Evolutionary conservation across 2,329 filamentous ascomycete species (phyloP).

Genomic region (Hymenoscyphus occultus): DNA sequence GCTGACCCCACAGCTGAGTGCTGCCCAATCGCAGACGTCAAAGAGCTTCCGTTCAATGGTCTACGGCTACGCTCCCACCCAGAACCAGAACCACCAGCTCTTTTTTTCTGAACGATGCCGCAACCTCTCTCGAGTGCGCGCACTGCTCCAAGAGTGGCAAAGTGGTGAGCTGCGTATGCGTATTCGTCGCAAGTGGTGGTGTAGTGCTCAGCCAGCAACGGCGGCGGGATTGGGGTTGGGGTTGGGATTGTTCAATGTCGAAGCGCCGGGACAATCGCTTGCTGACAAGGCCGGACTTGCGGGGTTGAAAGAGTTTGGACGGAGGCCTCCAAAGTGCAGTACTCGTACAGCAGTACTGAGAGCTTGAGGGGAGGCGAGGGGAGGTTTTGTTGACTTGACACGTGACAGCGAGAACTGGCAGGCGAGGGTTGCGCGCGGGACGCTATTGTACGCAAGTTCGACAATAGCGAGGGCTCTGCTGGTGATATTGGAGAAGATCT

Average conservation of each 20-base stretch:
- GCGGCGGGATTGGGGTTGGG: conserved; percentile 5
- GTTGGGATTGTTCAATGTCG: conserved; percentile 9
- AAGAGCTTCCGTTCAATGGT: conserved; percentile 11
- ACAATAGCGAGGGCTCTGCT: neutral
- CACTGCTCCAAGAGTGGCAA: neutral
- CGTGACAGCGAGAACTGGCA: neutral
- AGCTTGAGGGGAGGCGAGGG: neutral
- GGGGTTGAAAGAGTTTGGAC: neutral
- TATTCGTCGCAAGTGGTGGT: neutral
- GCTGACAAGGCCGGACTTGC: neutral
- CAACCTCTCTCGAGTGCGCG: neutral
- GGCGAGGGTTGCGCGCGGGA: neutral
- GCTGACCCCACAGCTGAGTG: conserved; percentile 23
- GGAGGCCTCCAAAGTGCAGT: neutral
- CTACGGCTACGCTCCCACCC: neutral
- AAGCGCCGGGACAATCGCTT: neutral
- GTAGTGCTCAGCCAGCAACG: neutral
- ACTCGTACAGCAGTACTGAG: no score
- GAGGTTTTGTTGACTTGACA: conserved; percentile 1
- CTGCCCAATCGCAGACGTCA: conserved; percentile 24
- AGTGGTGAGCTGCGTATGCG: neutral
- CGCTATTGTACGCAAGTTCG: neutral
- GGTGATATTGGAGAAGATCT: neutral
- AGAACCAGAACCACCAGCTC: neutral
- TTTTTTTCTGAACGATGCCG: neutral